A percentile compares a stretch with the other conserved stretches of the same genome.
Evolutionary conservation across 129 eudicot genomes (phyloP).

Genomic region (Flaveria bidentis): DNA sequence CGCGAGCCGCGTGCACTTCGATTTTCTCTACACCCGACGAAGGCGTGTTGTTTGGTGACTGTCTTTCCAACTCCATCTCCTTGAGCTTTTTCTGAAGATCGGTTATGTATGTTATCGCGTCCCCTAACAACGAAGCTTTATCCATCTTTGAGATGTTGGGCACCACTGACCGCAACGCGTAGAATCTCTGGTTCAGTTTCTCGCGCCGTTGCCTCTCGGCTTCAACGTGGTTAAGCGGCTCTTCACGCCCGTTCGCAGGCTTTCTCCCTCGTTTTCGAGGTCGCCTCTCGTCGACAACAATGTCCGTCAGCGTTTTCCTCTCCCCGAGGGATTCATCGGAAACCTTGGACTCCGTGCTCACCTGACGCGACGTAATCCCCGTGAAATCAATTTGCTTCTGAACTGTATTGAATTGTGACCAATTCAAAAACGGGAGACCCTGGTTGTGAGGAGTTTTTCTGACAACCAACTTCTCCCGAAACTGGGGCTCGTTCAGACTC

Average conservation of each 20-base stretch:
- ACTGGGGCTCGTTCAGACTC: conserved; percentile 36
- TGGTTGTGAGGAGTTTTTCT: conserved; percentile 50
- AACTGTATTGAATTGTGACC: conserved; percentile 50
- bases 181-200: conserved; percentile 87
- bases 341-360: conserved; percentile 53
- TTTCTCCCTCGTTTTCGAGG: conserved; percentile 87
- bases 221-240: conserved; percentile 91
- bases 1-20: conserved; percentile 47
- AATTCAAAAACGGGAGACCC: conserved; percentile 43
- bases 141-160: conserved; percentile 96
- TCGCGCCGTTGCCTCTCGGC: conserved; percentile 88
- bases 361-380: conserved; percentile 53
- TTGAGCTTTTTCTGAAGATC: conserved; percentile 81
- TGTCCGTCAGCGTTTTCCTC: neutral
- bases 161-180: conserved; percentile 89
- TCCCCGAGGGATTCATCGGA: conserved; percentile 68
- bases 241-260: conserved; percentile 91
- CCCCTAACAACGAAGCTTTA: conserved; percentile 90
- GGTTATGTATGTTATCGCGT: conserved; percentile 88
- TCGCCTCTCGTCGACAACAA: conserved; percentile 50
- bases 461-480: conserved; percentile 58
- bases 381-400: conserved; percentile 69
- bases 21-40: conserved; percentile 30
- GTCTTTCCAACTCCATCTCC: conserved; percentile 64
- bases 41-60: conserved; percentile 22